Evolutionary conservation across 1,139 yeast species (phyloP).

Genomic region (Protomyces lactucae-debilis): DNA sequence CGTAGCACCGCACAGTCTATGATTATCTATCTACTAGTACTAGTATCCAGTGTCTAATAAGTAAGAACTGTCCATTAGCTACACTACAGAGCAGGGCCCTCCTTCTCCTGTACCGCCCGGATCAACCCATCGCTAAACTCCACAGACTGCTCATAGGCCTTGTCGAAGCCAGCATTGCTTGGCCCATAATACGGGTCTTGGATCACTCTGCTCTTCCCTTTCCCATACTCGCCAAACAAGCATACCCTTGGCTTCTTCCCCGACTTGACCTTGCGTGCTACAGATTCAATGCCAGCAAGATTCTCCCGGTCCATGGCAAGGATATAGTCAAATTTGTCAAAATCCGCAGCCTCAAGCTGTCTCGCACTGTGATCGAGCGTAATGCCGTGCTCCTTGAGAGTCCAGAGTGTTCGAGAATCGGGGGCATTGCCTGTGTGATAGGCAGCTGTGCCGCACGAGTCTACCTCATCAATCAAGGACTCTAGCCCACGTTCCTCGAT

Average conservation of each 20-base stretch:
- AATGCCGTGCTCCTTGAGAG: conserved; percentile 1
- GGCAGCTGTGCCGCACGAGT: conserved; percentile 22
- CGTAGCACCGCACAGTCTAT: too few species aligned
- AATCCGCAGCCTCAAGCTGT: conserved; percentile 17
- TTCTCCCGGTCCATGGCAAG: conserved; percentile 28
- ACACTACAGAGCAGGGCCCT: not conserved
- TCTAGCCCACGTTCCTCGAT: not conserved
- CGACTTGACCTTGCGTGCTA: conserved; percentile 1
- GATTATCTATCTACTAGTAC: too few species aligned
- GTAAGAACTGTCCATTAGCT: too few species aligned
- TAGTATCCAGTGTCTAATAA: too few species aligned
- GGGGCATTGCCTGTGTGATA: conserved; percentile 16
- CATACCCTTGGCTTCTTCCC: conserved; percentile 1
- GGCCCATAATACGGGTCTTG: conserved; percentile 29
- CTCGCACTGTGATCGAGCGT: conserved; percentile 9
- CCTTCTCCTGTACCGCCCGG: not conserved
- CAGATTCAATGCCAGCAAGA: conserved; percentile 9
- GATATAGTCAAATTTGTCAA: conserved; percentile 24
- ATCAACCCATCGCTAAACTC: conserved; percentile 7
- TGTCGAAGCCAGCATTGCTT: conserved; percentile 8
- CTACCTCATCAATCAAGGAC: conserved; percentile 1
- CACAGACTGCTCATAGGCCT: conserved; percentile 11
- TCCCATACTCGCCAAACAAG: conserved; percentile 26
- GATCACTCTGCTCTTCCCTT: not conserved
- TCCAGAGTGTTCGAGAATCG: conserved; percentile 10